phyloP scores from a whole-genome alignment of 2,329 filamentous ascomycete species.

The Cadophora sp. region DNA sequence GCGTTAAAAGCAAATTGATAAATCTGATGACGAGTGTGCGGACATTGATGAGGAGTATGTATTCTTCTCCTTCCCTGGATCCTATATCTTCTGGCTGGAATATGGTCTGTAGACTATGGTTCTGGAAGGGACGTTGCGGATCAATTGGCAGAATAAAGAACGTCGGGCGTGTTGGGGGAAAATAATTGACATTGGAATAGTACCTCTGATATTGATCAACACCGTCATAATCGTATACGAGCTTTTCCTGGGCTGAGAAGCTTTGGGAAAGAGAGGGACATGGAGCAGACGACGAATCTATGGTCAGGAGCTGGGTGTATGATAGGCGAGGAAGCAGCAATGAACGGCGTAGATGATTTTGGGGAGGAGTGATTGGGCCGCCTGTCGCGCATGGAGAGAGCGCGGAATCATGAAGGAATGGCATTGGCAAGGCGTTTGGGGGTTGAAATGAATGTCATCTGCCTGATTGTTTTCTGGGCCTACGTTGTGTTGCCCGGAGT shows the following conservation, averaged over 20 bases:
- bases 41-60: constrained; percentile 91
- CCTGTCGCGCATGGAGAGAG: neutral
- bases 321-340: neutral
- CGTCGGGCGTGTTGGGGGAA: constrained; percentile 4
- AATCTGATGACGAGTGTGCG: constrained; percentile 90
- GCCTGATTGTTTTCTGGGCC: neutral
- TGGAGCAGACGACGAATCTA: neutral
- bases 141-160: neutral
- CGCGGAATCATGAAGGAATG: neutral
- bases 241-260: constrained; percentile 69
- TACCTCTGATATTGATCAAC: constrained; percentile 86
- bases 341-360: neutral
- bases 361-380: neutral
- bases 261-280: neutral
- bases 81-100: neutral
- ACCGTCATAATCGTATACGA: constrained; percentile 84
- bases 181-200: constrained; percentile 51
- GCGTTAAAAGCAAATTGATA: constrained; percentile 85
- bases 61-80: neutral
- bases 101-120: neutral
- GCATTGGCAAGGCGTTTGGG: constrained; percentile 27
- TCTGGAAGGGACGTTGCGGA: neutral
- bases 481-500: neutral
- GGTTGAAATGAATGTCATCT: neutral
- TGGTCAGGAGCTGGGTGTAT: neutral